Conservation (phyloP, 495 filamentous ascomycete genomes). For the Xylaria castorea region DNA sequence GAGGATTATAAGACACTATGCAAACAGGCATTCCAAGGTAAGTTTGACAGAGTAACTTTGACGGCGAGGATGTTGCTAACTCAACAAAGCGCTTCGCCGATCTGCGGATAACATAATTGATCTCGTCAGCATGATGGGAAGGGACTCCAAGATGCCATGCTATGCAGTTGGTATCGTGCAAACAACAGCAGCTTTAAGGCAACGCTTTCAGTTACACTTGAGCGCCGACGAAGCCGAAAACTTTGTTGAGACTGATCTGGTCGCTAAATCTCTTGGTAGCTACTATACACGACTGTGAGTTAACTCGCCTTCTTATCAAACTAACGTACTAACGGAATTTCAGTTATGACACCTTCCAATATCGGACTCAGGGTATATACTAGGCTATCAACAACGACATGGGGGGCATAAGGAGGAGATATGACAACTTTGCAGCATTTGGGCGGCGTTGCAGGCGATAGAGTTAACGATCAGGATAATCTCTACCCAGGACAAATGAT, state of each 20-base stretch:
- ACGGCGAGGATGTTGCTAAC: constrained; percentile 5
- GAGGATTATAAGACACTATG: constrained; percentile 72
- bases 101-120: constrained; percentile 75
- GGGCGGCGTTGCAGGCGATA: constrained; percentile 45
- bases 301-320: neutral
- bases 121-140: constrained; percentile 77
- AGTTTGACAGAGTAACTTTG: constrained; percentile 25
- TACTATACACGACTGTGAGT: constrained; percentile 78
- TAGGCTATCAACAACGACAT: constrained; percentile 41
- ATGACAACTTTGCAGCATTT: constrained; percentile 43
- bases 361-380: constrained; percentile 81
- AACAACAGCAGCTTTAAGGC: constrained; percentile 65
- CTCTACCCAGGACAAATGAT: constrained; percentile 36
- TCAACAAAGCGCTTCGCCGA: constrained; percentile 63
- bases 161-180: constrained; percentile 68
- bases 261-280: constrained; percentile 73
- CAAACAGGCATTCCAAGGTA: constrained; percentile 77
- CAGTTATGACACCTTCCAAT: constrained; percentile 82
- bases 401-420: constrained; percentile 28
- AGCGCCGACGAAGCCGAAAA: constrained; percentile 75
- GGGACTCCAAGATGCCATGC: constrained; percentile 78
- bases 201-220: constrained; percentile 74
- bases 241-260: constrained; percentile 74
- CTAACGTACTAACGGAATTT: constrained; percentile 22
- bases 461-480: constrained; percentile 37